Base-by-base conservation (phyloP, 139 green algal genomes). In the Chlamydomonas schloesseri region DNA sequence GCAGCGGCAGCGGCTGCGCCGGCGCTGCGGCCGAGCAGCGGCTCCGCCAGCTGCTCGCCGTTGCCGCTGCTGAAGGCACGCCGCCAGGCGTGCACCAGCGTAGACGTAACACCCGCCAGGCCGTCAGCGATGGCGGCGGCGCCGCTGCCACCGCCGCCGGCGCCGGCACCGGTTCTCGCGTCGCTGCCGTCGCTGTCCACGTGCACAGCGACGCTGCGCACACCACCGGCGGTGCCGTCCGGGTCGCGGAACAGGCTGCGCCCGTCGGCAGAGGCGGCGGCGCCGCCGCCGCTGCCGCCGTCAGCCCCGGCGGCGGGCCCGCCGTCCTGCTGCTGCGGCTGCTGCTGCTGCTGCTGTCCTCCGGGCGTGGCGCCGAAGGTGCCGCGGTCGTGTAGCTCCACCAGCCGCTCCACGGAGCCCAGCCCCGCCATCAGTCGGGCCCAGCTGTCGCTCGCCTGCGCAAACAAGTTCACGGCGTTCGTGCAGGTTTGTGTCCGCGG, bases 361-460 rank as follows among this genome's bases (percentile, higher is more conserved):
- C 69, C 69, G 3, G 69, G 69, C 26, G 9, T 11, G 10, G 71
- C 71, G 17, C 71, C 71, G 24, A 77, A 77, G 24, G 82, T 77
- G 37, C 78, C 73, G 21, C 85, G 31, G 57, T 90, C 62, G 46
- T 90, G 86, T 79, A 90, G 72, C 68, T 90, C 86, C 6, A 87
- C 75, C 34, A 90, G 70, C 0, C 82, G 79, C 86, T 90, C 86
- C 71, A 90, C 79, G 28, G 31, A 70, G 50, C 86, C 86, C 47
- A 87, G 37, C n/a, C 77, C 82, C 0, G 73, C 73, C 73, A 80
- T 80, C 73, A 80, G 31, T 2, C 73, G 73, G 29, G n/a, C 73
- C 50, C 50, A 80, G 50, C 50, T 67, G 50, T 80, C 73, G 17
- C 50, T 67, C 10, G 73, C 50, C 73, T 80, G 50, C 29, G 24